Base-by-base conservation (phyloP, 116 monocot species). In the Cymodocea nodosa region DNA sequence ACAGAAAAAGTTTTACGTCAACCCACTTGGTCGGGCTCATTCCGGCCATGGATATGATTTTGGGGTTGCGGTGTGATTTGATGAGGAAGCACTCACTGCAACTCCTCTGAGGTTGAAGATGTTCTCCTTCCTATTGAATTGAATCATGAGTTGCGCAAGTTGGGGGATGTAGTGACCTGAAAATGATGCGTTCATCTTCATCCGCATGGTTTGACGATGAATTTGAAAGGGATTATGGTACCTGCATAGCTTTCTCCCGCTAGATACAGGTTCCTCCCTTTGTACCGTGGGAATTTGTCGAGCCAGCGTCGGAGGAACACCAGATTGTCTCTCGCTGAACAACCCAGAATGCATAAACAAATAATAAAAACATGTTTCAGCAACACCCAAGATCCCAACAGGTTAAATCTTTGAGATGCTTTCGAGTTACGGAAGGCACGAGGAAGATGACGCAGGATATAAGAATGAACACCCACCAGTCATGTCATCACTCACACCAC, bases 231-330 rank as follows among this genome's bases (percentile, higher is more conserved):
- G 15, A 22, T 23, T 35, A 53, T 6, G 16, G 12, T 53, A 93
- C 93, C 93, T 69, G 97, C 97, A 81, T 98, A 98, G 77, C 97
- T 98, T 70, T 98, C 97, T 72, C 97, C 97, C 7, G 89, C 70
- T 20, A 98, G 86, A 77, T 85, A 98, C 50, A 98, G 70, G 63
- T 89, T 84, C 52, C 85, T 83, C 61, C 67, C 70, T 71, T 73
- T 91, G 64, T 89, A 98, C 66, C 82, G 84, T 10, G 91, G 97
- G 68, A 98, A 98, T 72, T 82, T 91, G 55, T 65, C 53, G 20
- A 98, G 67, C 97, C 97, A 98, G 18, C 82, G 61, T 36, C 65
- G 81, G 20, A 92, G 71, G 37, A 98, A 98, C 52, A 86, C 79
- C 18, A 98, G 58, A 79, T 98, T 98, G 75, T 98, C 97, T 53